Evolutionary conservation across 2,329 filamentous ascomycete genomes (phyloP).

Genomic region (Emergomyces orientalis): DNA sequence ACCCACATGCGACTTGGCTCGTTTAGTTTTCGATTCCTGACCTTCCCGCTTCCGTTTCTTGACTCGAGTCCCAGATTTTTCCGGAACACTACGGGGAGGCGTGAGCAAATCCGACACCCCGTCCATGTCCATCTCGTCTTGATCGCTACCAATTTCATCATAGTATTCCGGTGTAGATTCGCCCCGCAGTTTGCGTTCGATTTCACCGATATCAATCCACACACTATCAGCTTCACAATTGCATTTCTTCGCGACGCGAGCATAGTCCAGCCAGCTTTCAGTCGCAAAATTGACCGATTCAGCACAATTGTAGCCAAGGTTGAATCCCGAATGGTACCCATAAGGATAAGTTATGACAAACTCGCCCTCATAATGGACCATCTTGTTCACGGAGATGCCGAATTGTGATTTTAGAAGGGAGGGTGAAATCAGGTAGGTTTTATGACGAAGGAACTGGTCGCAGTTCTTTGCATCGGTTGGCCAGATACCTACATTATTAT

Average conservation of each 20-base stretch:
- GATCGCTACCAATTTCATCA: conserved; percentile 51
- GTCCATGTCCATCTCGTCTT: conserved; percentile 45
- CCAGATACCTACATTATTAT: conserved; percentile 54
- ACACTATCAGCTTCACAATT: conserved; percentile 96
- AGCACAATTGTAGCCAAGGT: conserved; percentile 95
- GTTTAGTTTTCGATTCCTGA: conserved; percentile 59
- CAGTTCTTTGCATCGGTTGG: conserved; percentile 91
- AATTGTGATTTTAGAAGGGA: conserved; percentile 77
- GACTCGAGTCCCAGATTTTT: conserved; percentile 52
- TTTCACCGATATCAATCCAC: conserved; percentile 94
- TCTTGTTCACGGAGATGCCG: conserved; percentile 91
- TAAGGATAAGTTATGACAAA: conserved; percentile 99
- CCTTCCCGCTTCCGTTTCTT: conserved; percentile 60
- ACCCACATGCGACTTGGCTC: conserved; percentile 65
- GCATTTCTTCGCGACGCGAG: conserved; percentile 91
- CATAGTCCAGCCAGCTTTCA: conserved; percentile 90
- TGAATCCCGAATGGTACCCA: conserved; percentile 96
- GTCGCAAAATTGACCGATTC: conserved; percentile 98
- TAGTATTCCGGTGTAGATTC: conserved; percentile 53
- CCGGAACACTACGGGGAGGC: conserved; percentile 64
- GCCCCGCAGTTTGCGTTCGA: conserved; percentile 85
- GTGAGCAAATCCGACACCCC: conserved; percentile 63
- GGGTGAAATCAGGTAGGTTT: conserved; percentile 93
- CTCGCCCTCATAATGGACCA: conserved; percentile 91
- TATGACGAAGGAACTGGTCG: conserved; percentile 91